These are phyloP conservation scores for Eucalyptus tenuipes DNA, from an alignment of 345 rosid genomes.

Conservation along the genomic window DNA sequence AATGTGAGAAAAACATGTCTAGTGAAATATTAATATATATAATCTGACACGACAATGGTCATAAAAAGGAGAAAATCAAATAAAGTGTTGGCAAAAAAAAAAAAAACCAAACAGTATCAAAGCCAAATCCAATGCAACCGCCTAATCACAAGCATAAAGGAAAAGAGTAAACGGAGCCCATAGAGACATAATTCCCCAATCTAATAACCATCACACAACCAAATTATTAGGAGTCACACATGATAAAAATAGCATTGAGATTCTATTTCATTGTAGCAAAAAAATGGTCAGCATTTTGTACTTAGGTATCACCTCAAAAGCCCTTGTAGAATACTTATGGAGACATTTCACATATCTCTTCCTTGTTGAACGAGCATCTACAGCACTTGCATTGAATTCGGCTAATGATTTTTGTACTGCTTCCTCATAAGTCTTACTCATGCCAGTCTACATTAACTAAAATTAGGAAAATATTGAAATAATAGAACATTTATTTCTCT, in stretches of 20 bases:
- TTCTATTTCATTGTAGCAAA: background rate
- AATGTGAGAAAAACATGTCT: background rate
- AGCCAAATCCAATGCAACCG: background rate
- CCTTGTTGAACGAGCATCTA: constrained; percentile 60
- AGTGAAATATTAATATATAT: background rate
- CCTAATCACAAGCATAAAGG: background rate
- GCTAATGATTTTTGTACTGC: constrained; percentile 62
- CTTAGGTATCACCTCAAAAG: constrained; percentile 46
- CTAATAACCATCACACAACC: background rate
- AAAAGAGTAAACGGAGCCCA: background rate
- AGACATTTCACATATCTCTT: constrained; percentile 78
- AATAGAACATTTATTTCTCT: background rate
- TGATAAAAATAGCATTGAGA: background rate
- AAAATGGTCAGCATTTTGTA: background rate
- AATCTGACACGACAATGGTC: background rate
- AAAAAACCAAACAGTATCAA: background rate
- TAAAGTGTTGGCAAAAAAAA: background rate
- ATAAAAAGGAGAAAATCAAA: background rate
- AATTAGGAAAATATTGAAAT: background rate
- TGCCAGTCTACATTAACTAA: constrained; percentile 30
- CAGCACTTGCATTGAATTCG: constrained; percentile 53
- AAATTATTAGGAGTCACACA: background rate
- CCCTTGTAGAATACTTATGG: constrained; percentile 62
- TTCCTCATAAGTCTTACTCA: constrained; percentile 87
- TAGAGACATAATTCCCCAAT: background rate